Evolutionary conservation across 2,329 filamentous ascomycete genomes (phyloP).

Genomic region (Clathrospora elynae): DNA sequence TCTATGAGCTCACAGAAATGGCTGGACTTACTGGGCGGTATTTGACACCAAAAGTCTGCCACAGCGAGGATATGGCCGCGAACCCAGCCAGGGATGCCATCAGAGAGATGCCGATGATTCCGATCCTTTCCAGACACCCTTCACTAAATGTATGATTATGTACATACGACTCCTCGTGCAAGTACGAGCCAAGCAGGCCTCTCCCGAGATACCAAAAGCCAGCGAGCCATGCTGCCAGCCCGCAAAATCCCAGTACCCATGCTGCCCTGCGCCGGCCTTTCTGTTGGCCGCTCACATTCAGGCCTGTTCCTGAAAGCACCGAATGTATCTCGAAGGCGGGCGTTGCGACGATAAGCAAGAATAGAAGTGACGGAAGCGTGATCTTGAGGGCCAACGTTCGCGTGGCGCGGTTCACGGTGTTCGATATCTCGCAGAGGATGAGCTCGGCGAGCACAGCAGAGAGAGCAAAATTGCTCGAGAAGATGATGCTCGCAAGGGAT

Average conservation of each 20-base stretch:
- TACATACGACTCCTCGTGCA: constrained; percentile 53
- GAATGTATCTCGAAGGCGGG: constrained; percentile 80
- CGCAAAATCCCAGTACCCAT: constrained; percentile 66
- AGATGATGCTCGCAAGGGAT: constrained; percentile 65
- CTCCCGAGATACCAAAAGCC: constrained; percentile 77
- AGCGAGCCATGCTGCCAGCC: constrained; percentile 72
- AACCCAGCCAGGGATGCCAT: constrained; percentile 91
- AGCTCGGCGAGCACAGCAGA: constrained; percentile 78
- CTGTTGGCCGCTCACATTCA: constrained; percentile 64
- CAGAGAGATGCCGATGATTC: constrained; percentile 81
- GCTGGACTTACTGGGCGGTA: constrained; percentile 57
- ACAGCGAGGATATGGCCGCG: constrained; percentile 83
- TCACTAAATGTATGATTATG: constrained; percentile 57
- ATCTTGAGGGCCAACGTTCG: constrained; percentile 69
- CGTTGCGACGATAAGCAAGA: constrained; percentile 74
- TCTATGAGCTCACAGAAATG: neutral
- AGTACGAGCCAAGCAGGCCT: constrained; percentile 62
- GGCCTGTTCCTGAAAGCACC: constrained; percentile 62
- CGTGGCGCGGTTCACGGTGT: constrained; percentile 70
- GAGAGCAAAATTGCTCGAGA: constrained; percentile 76
- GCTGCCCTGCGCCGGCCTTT: constrained; percentile 64
- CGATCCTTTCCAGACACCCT: constrained; percentile 68
- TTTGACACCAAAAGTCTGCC: constrained; percentile 77
- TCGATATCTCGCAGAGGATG: constrained; percentile 82
- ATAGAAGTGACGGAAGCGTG: constrained; percentile 72